Base-by-base conservation (phyloP, 192 early-diverging fungal species). In the Spinellus fusiger region DNA sequence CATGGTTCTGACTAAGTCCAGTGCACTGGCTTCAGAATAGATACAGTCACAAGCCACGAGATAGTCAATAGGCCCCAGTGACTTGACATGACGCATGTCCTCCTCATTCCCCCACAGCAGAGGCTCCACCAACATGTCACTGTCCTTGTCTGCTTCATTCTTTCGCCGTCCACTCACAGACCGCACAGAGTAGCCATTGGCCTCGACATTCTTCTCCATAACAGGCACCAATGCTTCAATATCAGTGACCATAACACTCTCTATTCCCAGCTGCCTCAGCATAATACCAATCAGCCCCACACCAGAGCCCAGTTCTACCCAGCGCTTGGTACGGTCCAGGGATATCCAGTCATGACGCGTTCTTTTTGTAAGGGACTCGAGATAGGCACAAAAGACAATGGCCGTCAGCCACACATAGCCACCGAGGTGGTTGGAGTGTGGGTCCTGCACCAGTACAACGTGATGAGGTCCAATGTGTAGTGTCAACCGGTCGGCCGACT, bases 241-340 rank as follows among this genome's bases (percentile, higher is more conserved):
- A 32, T 74, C 72, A 8, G 72, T 74, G 35, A 74, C 66, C 2
- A 66, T 49, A 12, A 69, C 64, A 40, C 52, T 44, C 15, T 68
- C 62, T 1, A 74, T 48, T 0, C 72, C 72, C 12, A 74, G 54
- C 23, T 69, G 65, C 23, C 55, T 55, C 0, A 74, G 63, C 62
- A 74, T 58, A 29, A 68, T 55, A 15, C 72, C 72, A 47, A 74
- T 74, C 46, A 74, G 34, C 20, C 72, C 72, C 5, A 74, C 72
- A 3, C 72, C 72, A n/a, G 72, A 65, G 18, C 72, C 72, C 27
- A 74, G 55, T 40, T 74, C 72, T n/a, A 74, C 61, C 72, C 72
- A 74, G 0, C 56, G 57, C 10, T 62, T 56, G 26, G 34, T 54
- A 5, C 54, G 61, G 40, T 69, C 67, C 15, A 74, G 15, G 1